These are phyloP conservation scores for Yarrowia osloensis DNA, from an alignment of 805 yeast genomes.

Conservation along the genomic window DNA sequence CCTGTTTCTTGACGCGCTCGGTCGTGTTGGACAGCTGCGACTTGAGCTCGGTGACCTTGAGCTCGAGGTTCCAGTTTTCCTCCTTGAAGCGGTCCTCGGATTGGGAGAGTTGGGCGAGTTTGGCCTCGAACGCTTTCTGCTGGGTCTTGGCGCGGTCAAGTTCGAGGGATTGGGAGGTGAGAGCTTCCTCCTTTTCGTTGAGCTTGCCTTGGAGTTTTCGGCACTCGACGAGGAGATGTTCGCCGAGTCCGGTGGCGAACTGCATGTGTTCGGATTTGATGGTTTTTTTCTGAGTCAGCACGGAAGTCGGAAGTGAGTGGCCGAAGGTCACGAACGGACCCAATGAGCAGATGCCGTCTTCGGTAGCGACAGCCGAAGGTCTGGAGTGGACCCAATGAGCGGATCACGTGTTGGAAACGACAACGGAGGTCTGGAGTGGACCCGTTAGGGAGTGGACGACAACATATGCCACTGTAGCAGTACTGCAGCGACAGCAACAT, in stretches of 20 bases:
- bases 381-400: too few relatives aligned
- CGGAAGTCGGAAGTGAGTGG: neutral
- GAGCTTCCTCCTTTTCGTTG: conserved; percentile 34
- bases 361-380: too few relatives aligned
- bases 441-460: too few relatives aligned
- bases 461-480: too few relatives aligned
- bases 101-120: conserved; percentile 3
- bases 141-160: neutral
- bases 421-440: too few relatives aligned
- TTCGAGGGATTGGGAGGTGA: neutral
- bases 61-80: conserved; percentile 45
- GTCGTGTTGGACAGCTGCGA: conserved; percentile 36
- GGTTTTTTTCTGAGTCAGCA: conserved; percentile 11
- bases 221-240: conserved; percentile 42
- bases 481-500: too few relatives aligned
- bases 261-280: conserved; percentile 36
- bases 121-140: conserved; percentile 8
- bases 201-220: conserved; percentile 39
- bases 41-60: conserved; percentile 41
- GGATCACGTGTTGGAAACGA: too few relatives aligned
- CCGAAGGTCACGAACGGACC: neutral
- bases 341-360: too few relatives aligned
- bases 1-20: conserved; percentile 36
- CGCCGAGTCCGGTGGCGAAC: conserved; percentile 42
- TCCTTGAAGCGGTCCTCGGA: conserved; percentile 40